Percentiles rank a stretch among this genome's conserved stretches.
phyloP scores from a whole-genome alignment of 164 flowering plant species.

The Vitis labrusca region DNA sequence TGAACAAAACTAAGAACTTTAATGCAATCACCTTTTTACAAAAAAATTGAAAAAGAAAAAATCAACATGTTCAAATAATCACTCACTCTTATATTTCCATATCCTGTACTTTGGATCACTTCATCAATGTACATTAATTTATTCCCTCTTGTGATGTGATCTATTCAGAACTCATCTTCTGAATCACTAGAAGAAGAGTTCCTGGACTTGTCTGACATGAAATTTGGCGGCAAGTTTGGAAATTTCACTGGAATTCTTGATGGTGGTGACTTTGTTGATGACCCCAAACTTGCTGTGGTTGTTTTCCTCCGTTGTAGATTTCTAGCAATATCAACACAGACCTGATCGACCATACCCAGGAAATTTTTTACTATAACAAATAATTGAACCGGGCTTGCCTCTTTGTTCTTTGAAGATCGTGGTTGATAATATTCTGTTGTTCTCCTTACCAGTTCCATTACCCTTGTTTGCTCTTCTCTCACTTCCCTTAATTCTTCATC shows the following conservation, averaged over 20 bases:
- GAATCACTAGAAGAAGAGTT: conserved; percentile 26
- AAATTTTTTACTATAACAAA: conserved; percentile 42
- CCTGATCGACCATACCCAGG: conserved; percentile 45
- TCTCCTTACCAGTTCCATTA: conserved; percentile 36
- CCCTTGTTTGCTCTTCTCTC: conserved; percentile 30
- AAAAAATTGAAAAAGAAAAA: no score
- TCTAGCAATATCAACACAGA: conserved; percentile 36
- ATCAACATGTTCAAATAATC: no score
- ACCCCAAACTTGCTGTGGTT: neutral
- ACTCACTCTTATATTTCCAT: no score
- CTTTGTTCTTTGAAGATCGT: conserved; percentile 23
- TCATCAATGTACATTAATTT: neutral
- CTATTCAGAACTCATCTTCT: conserved; percentile 16
- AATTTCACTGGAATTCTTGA: conserved; percentile 17
- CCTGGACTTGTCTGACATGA: conserved; percentile 26
- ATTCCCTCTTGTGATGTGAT: neutral
- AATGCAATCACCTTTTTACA: no score
- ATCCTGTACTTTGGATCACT: no score
- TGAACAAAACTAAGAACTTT: no score
- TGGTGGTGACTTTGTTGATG: conserved; percentile 13
- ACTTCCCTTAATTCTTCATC: conserved; percentile 25
- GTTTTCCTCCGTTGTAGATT: conserved; percentile 32
- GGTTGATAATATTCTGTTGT: conserved; percentile 49
- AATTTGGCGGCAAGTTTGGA: conserved; percentile 35
- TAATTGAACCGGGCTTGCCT: conserved; percentile 29